These are phyloP conservation scores for Penicillium vulpinum DNA, from an alignment of 2,329 filamentous ascomycete species.

Conservation along the genomic window DNA sequence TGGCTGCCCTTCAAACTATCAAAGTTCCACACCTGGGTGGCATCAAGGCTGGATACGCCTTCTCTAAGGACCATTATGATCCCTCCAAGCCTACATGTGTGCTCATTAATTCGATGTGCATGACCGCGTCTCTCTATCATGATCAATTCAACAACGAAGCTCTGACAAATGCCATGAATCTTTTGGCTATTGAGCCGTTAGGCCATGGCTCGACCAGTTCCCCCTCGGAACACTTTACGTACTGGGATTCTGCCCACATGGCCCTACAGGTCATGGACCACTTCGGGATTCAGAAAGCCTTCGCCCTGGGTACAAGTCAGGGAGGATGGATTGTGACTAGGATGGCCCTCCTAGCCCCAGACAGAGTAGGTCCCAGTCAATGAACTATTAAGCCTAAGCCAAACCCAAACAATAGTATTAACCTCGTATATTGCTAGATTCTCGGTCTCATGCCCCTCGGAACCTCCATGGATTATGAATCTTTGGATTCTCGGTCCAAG, in stretches of 20 bases:
- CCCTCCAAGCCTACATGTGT: constrained; percentile 53
- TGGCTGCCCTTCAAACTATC: constrained; percentile 34
- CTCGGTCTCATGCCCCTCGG: constrained; percentile 53
- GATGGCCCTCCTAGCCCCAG: background rate
- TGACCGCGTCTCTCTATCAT: constrained; percentile 46
- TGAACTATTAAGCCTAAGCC: background rate
- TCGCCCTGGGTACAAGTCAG: constrained; percentile 38
- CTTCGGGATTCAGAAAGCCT: constrained; percentile 47
- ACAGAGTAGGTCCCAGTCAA: background rate
- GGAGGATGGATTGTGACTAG: background rate
- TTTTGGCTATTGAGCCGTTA: constrained; percentile 54
- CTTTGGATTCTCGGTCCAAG: constrained; percentile 42
- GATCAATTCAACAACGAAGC: constrained; percentile 39
- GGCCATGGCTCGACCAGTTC: constrained; percentile 53
- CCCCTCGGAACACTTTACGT: constrained; percentile 50
- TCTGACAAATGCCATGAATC: constrained; percentile 45
- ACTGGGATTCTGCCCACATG: constrained; percentile 57
- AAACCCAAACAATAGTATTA: background rate
- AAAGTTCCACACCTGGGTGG: constrained; percentile 52
- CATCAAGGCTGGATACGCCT: constrained; percentile 51
- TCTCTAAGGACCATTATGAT: constrained; percentile 48
- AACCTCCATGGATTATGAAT: constrained; percentile 54
- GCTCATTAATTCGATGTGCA: constrained; percentile 54
- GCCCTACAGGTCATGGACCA: constrained; percentile 56
- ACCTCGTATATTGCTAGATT: constrained; percentile 37